Evolutionary conservation across 441 rosid species (phyloP), one percentile per base, ranked within the genome.

Genomic region (Euphorbia schlechtendalii): DNA sequence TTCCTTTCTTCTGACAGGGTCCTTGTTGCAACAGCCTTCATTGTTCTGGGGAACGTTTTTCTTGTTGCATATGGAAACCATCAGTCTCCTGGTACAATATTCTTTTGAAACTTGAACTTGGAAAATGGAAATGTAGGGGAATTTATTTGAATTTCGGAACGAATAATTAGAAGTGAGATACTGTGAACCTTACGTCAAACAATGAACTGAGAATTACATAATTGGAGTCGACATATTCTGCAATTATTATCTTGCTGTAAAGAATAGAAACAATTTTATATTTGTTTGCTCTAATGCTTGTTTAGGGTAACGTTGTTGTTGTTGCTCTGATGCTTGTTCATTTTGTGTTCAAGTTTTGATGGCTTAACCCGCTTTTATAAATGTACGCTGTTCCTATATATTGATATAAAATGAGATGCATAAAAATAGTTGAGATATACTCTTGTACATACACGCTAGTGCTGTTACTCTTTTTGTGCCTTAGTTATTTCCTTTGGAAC

Each of bases 21-120:
- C 60, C 84, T 93, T 62, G 86, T 80, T 65, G 98, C 98, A 27
- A 93, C 98, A 52, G 83, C 90, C 58, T 93, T 93, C 73, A 88
- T 93, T 70, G 97, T 93, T 79, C 88, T 93, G 56, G 98, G 98
- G 72, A 93, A 90, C 68, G 76, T 83, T 74, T 93, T 88, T 77
- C 96, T 93, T 45, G 98, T 93, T 67, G 89, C 97, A 61, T 93
- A 90, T 74, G 97, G 98, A 69, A 93, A 90, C 74, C 98, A 93
- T 57, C 97, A 93, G 71, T 93, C 98, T 64, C 98, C 98, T 60
- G 98, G 98, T 90, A 85, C 51, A 41, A 60, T 62, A 73, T 64
- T 25, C 69, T 56, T 43, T 55, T 63, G 54, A 41, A 21, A 30
- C n/a, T n/a, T n/a, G 13, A 38, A 28, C 20, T 58, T n/a, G n/a